phyloP scores from a whole-genome alignment of 2,329 filamentous ascomycete genomes.

The Geosmithia flava region DNA sequence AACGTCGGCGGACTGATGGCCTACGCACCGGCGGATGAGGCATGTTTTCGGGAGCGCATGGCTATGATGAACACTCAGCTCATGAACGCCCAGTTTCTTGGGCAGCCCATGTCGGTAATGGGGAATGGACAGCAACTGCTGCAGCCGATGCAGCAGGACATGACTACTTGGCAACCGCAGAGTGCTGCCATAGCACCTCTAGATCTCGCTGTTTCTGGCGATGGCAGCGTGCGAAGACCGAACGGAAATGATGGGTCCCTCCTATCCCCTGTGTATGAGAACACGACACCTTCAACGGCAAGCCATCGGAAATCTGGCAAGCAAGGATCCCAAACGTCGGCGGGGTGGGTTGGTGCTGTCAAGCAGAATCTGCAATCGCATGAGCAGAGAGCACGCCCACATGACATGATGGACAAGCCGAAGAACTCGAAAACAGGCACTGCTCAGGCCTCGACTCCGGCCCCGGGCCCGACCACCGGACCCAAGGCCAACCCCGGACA shows the following conservation, averaged over 20 bases:
- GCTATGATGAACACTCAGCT: constrained; percentile 23
- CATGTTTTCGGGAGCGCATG: constrained; percentile 28
- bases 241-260: constrained; percentile 28
- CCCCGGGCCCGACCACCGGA: neutral
- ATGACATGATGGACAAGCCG: constrained; percentile 3
- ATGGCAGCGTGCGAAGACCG: constrained; percentile 19
- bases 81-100: constrained; percentile 7
- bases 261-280: constrained; percentile 65
- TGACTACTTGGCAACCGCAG: constrained; percentile 27
- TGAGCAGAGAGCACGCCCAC: constrained; percentile 3
- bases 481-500: constrained; percentile 36
- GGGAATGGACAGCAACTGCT: neutral
- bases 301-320: constrained; percentile 33
- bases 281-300: constrained; percentile 58
- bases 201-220: constrained; percentile 39
- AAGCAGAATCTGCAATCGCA: constrained; percentile 3
- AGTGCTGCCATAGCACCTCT: constrained; percentile 40
- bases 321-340: neutral
- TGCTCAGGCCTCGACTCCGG: neutral
- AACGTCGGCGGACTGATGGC: constrained; percentile 21
- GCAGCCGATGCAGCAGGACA: constrained; percentile 21
- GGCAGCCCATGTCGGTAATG: neutral
- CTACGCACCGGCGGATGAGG: constrained; percentile 16
- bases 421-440: neutral
- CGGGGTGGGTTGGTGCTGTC: neutral